Conservation (phyloP, 768 basidiomycete species). For the Mycena leptocephala region DNA sequence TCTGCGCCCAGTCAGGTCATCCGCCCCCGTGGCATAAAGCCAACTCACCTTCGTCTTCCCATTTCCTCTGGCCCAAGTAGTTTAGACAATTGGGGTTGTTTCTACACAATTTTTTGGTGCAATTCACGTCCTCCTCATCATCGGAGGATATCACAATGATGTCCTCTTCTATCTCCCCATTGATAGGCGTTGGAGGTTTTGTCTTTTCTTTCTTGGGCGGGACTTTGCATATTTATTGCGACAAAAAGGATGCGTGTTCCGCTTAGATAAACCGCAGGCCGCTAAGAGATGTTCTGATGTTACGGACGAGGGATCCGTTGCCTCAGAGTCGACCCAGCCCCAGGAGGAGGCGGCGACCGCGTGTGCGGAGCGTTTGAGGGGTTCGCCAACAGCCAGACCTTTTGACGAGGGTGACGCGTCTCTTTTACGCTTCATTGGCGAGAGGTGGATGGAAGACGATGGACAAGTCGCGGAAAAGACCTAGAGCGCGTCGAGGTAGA, state of each 20-base stretch:
- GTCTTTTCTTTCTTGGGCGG: constrained; percentile 35
- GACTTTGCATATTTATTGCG: constrained; percentile 65
- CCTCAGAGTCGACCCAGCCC: constrained; percentile 87
- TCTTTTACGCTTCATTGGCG: constrained; percentile 72
- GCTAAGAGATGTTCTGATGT: constrained; percentile 75
- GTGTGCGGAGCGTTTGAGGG: constrained; percentile 71
- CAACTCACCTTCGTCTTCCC: constrained; percentile 79
- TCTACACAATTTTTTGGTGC: constrained; percentile 78
- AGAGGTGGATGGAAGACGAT: constrained; percentile 30
- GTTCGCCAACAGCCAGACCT: constrained; percentile 75
- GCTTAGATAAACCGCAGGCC: constrained; percentile 77
- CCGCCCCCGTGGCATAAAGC: constrained; percentile 26
- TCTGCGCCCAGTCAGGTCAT: constrained; percentile 52
- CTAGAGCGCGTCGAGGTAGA: constrained; percentile 22
- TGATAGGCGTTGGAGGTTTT: constrained; percentile 30
- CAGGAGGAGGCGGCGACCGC: constrained; percentile 70
- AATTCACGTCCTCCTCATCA: constrained; percentile 68
- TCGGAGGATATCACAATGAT: constrained; percentile 73
- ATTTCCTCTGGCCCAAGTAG: constrained; percentile 87
- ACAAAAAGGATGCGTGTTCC: constrained; percentile 70
- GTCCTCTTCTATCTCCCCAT: constrained; percentile 71
- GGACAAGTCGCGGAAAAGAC: constrained; percentile 14
- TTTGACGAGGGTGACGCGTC: constrained; percentile 58
- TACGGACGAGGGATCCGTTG: constrained; percentile 70
- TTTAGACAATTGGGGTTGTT: constrained; percentile 90